phyloP scores from a whole-genome alignment of 805 yeast genomes.

The Phaffomyces thermotolerans region DNA sequence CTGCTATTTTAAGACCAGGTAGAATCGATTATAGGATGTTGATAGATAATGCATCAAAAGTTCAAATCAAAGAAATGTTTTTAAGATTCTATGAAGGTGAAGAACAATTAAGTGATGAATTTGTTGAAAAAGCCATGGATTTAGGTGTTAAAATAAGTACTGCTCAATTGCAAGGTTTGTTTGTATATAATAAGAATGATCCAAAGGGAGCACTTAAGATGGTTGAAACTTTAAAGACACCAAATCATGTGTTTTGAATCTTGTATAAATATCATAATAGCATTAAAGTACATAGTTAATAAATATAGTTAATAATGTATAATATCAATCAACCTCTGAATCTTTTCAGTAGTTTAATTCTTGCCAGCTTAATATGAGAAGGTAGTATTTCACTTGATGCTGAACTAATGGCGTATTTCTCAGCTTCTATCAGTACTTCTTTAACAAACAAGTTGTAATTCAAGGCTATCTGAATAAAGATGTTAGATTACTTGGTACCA shows the following conservation, averaged over 20 bases:
- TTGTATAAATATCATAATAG: background rate
- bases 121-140: constrained; percentile 33
- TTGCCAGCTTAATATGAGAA: constrained; percentile 34
- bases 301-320: background rate
- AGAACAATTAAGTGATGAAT: constrained; percentile 42
- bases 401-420: constrained; percentile 30
- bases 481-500: background rate
- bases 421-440: constrained; percentile 31
- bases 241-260: constrained; percentile 27
- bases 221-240: constrained; percentile 35
- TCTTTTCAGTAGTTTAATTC: constrained; percentile 26
- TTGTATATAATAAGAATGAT: constrained; percentile 82
- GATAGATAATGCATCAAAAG: constrained; percentile 79
- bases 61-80: constrained; percentile 81
- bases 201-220: constrained; percentile 70
- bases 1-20: constrained; percentile 92
- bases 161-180: constrained; percentile 92
- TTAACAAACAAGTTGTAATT: constrained; percentile 41
- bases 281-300: background rate
- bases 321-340: constrained; percentile 27
- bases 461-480: constrained; percentile 29
- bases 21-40: constrained; percentile 80
- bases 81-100: constrained; percentile 72
- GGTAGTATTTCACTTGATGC: constrained; percentile 37
- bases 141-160: constrained; percentile 65